phyloP scores from a whole-genome alignment of 257 asterid species.

The Datura wrightii region DNA sequence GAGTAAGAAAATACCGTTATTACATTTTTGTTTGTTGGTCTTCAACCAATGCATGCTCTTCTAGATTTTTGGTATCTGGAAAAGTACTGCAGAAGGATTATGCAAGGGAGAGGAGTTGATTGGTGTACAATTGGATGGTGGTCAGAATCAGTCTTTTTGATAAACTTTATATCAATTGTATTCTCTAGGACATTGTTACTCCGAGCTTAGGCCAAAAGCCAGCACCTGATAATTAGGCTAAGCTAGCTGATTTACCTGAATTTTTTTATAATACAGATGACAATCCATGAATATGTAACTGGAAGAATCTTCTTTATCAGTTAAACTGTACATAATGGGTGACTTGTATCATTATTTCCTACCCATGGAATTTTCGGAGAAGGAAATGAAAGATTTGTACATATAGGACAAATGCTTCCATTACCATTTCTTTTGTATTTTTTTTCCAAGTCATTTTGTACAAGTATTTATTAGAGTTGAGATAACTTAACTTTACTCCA shows the following conservation, averaged over 20 bases:
- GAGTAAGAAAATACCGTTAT: not conserved
- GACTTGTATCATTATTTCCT: not conserved
- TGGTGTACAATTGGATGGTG: not conserved
- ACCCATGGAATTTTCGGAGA: not conserved
- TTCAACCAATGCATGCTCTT: not conserved
- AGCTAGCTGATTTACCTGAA: not conserved
- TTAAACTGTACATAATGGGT: not conserved
- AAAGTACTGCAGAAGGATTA: not conserved
- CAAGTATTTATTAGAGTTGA: too few relatives aligned
- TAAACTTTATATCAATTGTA: not conserved
- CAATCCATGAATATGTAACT: not conserved
- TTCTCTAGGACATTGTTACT: slow-evolving; percentile 25
- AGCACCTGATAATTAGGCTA: not conserved
- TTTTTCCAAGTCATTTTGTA: too few relatives aligned
- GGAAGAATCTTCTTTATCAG: not conserved
- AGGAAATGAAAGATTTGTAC: not conserved
- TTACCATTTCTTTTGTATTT: too few relatives aligned
- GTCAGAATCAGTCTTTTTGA: not conserved
- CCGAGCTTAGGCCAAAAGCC: not conserved
- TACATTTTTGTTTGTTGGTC: slow-evolving; percentile 18
- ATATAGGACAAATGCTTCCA: too few relatives aligned
- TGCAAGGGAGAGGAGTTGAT: not conserved
- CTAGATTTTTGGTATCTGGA: not conserved
- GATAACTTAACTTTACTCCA: not conserved
- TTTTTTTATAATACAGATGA: not conserved